Conservation (phyloP, 2,329 filamentous ascomycete genomes). For the Neonectria punicea region DNA sequence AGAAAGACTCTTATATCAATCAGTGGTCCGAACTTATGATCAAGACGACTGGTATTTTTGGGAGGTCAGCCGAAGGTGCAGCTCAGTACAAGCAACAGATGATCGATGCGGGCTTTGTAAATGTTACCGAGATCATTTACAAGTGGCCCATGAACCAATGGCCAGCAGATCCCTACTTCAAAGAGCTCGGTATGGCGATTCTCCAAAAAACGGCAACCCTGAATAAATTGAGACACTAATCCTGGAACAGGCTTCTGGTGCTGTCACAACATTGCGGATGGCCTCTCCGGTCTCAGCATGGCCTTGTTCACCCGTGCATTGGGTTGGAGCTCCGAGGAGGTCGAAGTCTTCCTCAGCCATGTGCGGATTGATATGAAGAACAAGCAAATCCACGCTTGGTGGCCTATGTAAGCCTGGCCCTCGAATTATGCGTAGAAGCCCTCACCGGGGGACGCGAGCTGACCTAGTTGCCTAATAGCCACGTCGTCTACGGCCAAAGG, state of each 20-base stretch:
- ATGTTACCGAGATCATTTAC: conserved; percentile 59
- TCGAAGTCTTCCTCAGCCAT: conserved; percentile 47
- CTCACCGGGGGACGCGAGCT: rapidly evolving
- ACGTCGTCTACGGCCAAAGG: conserved; percentile 41
- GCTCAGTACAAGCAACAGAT: conserved; percentile 51
- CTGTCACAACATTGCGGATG: conserved; percentile 47
- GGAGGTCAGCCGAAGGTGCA: conserved; percentile 45
- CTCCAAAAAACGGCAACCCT: no score
- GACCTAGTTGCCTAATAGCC: conserved; percentile 9
- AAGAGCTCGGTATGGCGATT: conserved; percentile 56
- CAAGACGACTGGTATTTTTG: conserved; percentile 44
- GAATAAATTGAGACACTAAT: neutral
- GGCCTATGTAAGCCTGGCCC: conserved; percentile 48
- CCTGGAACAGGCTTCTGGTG: conserved; percentile 54
- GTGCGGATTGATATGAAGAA: conserved; percentile 50
- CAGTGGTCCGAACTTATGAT: conserved; percentile 45
- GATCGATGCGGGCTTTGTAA: conserved; percentile 62
- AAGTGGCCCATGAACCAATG: conserved; percentile 63
- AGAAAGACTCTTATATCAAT: conserved; percentile 41
- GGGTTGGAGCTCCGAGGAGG: conserved; percentile 49
- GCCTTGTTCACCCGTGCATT: conserved; percentile 51
- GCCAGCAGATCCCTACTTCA: conserved; percentile 62
- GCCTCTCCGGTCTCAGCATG: conserved; percentile 50
- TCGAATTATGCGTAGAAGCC: neutral
- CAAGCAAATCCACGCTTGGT: conserved; percentile 50